phyloP scores from a whole-genome alignment of 139 green algal species.

The Asterochloris sp. region DNA sequence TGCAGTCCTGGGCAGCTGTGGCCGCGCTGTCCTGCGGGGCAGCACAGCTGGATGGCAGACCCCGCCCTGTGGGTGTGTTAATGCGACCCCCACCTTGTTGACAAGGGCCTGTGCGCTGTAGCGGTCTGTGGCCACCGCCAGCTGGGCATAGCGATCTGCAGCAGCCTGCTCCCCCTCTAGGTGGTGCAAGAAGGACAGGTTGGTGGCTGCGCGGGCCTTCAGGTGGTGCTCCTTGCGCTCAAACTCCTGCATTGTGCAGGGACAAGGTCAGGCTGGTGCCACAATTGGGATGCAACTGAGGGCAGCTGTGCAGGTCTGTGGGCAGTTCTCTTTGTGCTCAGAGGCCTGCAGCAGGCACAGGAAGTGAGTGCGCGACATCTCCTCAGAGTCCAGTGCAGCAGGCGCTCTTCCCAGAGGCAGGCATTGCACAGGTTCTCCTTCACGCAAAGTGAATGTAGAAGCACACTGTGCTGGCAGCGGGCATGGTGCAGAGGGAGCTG shows the following conservation, averaged over 20 bases:
- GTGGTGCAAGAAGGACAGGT: slow-evolving; percentile 75
- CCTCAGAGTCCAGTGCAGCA: no score
- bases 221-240: slow-evolving; percentile 68
- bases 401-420: no score
- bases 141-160: slow-evolving; percentile 68
- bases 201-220: slow-evolving; percentile 72
- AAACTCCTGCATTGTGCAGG: slow-evolving; percentile 50
- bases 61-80: no score
- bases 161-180: slow-evolving; percentile 63
- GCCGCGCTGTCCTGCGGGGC: no score
- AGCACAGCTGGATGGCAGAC: slow-evolving; percentile 10
- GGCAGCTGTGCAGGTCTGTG: neutral
- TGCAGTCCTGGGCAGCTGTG: neutral
- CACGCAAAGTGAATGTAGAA: no score
- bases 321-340: neutral
- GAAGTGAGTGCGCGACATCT: no score
- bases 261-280: neutral
- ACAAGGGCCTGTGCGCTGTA: slow-evolving; percentile 79
- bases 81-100: slow-evolving; percentile 47
- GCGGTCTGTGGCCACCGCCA: slow-evolving; percentile 66
- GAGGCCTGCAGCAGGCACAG: neutral
- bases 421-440: no score
- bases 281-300: neutral
- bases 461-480: no score
- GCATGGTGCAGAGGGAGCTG: no score